These are phyloP conservation scores for Neonectria faginata DNA, from an alignment of 2,329 filamentous ascomycete genomes.

Conservation along the genomic window DNA sequence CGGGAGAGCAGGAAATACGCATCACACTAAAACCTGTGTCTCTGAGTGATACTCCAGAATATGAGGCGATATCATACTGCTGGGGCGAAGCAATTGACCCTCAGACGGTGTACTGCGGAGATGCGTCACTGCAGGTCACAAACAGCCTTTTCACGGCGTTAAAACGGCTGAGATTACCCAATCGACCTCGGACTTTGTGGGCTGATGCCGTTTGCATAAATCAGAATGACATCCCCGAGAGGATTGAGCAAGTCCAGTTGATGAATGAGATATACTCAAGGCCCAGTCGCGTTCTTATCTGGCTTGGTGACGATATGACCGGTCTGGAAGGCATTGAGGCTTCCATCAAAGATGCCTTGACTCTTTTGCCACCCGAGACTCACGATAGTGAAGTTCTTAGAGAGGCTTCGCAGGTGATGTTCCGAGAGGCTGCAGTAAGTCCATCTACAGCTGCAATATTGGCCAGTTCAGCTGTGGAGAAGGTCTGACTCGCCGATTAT, in stretches of 20 bases:
- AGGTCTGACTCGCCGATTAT: background rate
- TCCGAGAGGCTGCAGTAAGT: slow-evolving; percentile 8
- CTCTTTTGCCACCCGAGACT: slow-evolving; percentile 2
- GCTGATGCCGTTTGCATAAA: slow-evolving; percentile 28
- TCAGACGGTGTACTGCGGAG: slow-evolving; percentile 6
- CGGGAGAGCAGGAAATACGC: background rate
- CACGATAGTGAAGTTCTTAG: background rate
- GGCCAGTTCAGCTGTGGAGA: background rate
- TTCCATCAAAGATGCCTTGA: background rate
- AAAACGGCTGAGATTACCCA: slow-evolving; percentile 3
- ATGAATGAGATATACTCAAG: slow-evolving; percentile 27
- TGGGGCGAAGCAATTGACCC: slow-evolving; percentile 19
- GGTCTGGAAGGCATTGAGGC: background rate
- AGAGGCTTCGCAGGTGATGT: background rate
- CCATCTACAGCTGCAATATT: background rate
- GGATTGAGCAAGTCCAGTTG: slow-evolving; percentile 16
- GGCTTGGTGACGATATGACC: slow-evolving; percentile 21
- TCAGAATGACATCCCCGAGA: slow-evolving; percentile 20
- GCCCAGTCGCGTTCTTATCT: slow-evolving; percentile 15
- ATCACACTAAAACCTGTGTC: background rate
- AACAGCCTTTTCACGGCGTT: slow-evolving; percentile 19
- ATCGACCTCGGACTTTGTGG: slow-evolving; percentile 17
- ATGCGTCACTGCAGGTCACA: background rate
- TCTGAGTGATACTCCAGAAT: background rate
- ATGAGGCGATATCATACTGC: slow-evolving; percentile 26